Base-by-base conservation (phyloP, 2,329 filamentous ascomycete genomes). In the Cryphonectria parasitica region DNA sequence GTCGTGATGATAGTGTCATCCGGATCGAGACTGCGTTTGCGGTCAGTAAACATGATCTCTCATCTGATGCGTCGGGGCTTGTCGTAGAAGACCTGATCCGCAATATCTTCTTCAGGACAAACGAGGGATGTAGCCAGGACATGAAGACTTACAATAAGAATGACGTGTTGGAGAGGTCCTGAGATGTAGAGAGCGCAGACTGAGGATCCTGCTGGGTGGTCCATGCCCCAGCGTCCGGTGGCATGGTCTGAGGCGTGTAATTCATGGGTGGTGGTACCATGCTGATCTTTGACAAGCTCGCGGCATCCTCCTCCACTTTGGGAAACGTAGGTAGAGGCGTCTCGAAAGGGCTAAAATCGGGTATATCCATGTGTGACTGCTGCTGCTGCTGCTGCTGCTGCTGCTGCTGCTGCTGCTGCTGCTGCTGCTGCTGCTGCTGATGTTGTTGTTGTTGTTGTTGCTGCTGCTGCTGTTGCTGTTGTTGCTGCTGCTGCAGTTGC, bases 341-440 rank as follows among this genome's bases (percentile, higher is more conserved):
- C 61, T 72, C 71, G 43, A 72, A 72, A n/a, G 68, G 68, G 63
- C 71, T 72, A 36, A 72, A 72, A 28, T 72, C 71, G 7, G 71
- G 68, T 19, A 72, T 72, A 43, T 72, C 71, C 34, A 72, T 69
- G 31, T 67, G 65, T 41, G 67, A 65, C 39, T 70, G 68, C 45
- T 72, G 70, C 4, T 70, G 67, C 17, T 72, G 70, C 8, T 66
- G 64, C 2, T 65, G 62, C 17, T 69, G 69, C 19, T 71, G 69
- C 28, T 71, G 69, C 10, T 64, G 62, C 36, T 69, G 69, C 34
- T 71, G 70, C 36, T 71, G 69, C 7, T 71, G 70, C n/a, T 71
- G 71, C 7, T 71, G 69, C 6, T 76, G 77, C 41, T 79, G 77
- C 49, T 77, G 74, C n/a, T 73, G 73, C 28, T 73, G 72, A n/a